These are phyloP conservation scores for Schizothecium vesticola DNA, from an alignment of 495 filamentous ascomycete species.

Conservation along the genomic window DNA sequence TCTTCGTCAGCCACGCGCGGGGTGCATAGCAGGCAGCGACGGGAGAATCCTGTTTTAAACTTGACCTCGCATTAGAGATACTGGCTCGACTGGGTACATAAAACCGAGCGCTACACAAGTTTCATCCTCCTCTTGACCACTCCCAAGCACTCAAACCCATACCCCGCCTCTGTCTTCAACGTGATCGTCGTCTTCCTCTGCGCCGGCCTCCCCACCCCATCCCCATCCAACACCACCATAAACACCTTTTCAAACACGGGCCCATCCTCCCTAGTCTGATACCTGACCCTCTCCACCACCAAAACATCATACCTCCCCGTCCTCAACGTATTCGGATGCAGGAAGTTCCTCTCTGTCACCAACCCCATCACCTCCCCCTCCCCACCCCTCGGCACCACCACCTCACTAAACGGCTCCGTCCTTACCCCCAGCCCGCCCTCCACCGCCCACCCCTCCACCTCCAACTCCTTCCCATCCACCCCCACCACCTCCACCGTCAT, in stretches of 20 bases:
- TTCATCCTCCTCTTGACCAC: neutral
- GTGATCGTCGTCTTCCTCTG: constrained; percentile 11
- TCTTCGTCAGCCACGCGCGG: neutral
- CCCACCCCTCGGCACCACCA: neutral
- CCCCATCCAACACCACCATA: constrained; percentile 11
- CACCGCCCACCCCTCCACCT: constrained; percentile 5
- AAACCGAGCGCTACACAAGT: neutral
- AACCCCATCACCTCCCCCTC: constrained; percentile 6
- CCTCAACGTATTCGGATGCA: constrained; percentile 15
- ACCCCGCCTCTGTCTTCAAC: neutral
- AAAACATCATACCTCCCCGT: constrained; percentile 7
- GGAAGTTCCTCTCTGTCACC: constrained; percentile 17
- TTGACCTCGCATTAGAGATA: neutral
- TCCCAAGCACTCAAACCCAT: neutral
- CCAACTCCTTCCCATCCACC: neutral
- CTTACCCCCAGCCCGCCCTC: constrained; percentile 1
- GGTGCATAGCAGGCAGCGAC: neutral
- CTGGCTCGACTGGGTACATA: no score
- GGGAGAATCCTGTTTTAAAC: neutral
- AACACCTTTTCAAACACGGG: constrained; percentile 4
- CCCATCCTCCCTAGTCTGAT: neutral
- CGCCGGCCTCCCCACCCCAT: neutral
- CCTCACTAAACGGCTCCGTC: constrained; percentile 19
- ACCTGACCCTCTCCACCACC: constrained; percentile 9
- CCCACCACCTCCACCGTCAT: constrained; percentile 2